Evolutionary conservation across 768 basidiomycete species (phyloP).

Genomic region (Favolaschia claudopus): DNA sequence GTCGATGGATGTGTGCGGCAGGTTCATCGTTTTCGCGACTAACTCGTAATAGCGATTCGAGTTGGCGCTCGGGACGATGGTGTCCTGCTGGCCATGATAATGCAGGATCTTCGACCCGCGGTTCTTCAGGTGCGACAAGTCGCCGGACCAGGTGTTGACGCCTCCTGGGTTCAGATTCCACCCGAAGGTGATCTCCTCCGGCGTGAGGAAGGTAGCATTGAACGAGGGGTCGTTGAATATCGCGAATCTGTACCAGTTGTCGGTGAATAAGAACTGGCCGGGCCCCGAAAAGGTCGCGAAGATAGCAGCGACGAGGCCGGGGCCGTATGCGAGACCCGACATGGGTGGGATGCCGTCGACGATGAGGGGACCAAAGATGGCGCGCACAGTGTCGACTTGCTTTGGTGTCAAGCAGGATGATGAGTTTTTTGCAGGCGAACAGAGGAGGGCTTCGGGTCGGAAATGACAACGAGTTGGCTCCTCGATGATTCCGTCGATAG

Average conservation of each 20-base stretch:
- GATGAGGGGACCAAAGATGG: slow-evolving; percentile 21
- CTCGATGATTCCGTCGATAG: slow-evolving; percentile 28
- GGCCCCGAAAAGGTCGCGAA: no score
- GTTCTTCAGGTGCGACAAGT: slow-evolving; percentile 17
- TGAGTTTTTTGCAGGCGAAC: not conserved
- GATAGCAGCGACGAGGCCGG: not conserved
- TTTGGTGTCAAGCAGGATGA: slow-evolving; percentile 20
- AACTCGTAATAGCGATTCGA: slow-evolving; percentile 23
- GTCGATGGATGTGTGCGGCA: slow-evolving; percentile 20
- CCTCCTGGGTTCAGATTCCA: not conserved
- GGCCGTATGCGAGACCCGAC: slow-evolving; percentile 11
- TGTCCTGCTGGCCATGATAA: slow-evolving; percentile 24
- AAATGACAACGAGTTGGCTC: slow-evolving; percentile 30
- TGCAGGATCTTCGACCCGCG: slow-evolving; percentile 31
- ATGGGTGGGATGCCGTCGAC: slow-evolving; percentile 16
- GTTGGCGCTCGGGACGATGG: slow-evolving; percentile 8
- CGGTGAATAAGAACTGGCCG: no score
- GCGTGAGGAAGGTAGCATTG: not conserved
- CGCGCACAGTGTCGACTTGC: slow-evolving; percentile 26
- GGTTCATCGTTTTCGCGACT: slow-evolving; percentile 22
- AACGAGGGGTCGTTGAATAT: not conserved
- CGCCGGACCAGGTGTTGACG: slow-evolving; percentile 13
- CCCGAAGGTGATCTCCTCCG: not conserved
- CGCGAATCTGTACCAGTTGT: not conserved
- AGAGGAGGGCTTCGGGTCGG: slow-evolving; percentile 22